Evolutionary conservation across 2,329 filamentous ascomycete species (phyloP), one percentile per base, ranked within the genome.

Genomic region (Fusarium longipes): DNA sequence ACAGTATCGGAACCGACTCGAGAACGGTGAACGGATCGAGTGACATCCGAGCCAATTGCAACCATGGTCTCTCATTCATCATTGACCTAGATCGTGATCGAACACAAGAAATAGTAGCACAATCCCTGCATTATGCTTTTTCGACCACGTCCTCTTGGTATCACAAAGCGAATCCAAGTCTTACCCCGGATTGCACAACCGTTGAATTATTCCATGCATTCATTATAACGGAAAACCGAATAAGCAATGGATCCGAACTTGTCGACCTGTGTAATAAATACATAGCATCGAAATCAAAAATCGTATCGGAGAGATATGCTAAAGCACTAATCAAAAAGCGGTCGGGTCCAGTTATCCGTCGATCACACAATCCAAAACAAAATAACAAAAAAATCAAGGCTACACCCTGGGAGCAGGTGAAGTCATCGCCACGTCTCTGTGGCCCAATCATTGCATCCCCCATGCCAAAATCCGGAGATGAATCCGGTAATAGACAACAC

Each of bases 351-450:
- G 22, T 24, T 25, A 48, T 48, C 30, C 22, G 49, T 33, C 40
- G 45, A 58, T 52, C 62, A 60, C 47, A 57, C 33, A 61, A 36
- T 55, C 56, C 56, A 42, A 61, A 61, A 61, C 56, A 59, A 59
- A 36, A 49, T 35, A 24, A 40, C 30, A 17, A 43, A 53, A 43
- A 53, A 48, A 48, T 27, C 55, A 66, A 61, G 62, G 56, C 40
- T 43, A 57, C 56, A 54, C 35, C 52, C 45, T 50, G 32, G 44
- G 45, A 58, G 29, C 58, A 51, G 50, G 69, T 74, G 72, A 74
- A 73, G 72, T 74, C 72, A 74, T 73, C 40, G 61, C 56, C 65
- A 66, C 64, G 63, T 51, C 59, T 58, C 45, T n/a, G 29, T 57
- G 40, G 54, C 33, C 69, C 70, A 73, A 73, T 72, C 70, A 72